Evolutionary conservation across 2,329 filamentous ascomycete genomes (phyloP).

Genomic region (Phyllachora maydis): DNA sequence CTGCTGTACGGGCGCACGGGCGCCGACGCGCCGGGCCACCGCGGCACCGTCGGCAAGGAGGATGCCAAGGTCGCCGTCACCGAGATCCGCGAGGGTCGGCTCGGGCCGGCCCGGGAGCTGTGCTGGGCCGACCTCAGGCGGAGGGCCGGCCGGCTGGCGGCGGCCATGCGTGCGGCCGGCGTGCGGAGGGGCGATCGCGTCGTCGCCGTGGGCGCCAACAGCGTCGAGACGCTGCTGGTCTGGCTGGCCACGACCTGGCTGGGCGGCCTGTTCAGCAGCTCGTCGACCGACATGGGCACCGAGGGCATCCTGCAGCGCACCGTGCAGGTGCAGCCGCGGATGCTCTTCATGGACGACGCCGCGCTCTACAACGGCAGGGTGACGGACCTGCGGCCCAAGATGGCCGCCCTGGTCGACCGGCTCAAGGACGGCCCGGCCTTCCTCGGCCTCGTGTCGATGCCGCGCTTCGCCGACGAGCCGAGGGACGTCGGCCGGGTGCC

Average conservation of each 20-base stretch:
- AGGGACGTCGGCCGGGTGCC: constrained; percentile 35
- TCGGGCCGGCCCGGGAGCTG: constrained; percentile 29
- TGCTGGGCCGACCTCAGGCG: constrained; percentile 47
- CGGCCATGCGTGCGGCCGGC: constrained; percentile 45
- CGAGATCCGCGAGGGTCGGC: constrained; percentile 48
- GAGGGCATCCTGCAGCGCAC: constrained; percentile 57
- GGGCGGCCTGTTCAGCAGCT: constrained; percentile 56
- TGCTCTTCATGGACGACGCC: constrained; percentile 67
- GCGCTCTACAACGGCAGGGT: constrained; percentile 63
- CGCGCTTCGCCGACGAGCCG: constrained; percentile 39
- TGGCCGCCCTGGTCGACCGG: constrained; percentile 41
- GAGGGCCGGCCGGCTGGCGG: constrained; percentile 35
- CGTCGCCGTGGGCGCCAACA: constrained; percentile 56
- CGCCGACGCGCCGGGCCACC: constrained; percentile 17
- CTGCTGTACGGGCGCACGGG: constrained; percentile 37
- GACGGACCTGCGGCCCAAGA: constrained; percentile 53
- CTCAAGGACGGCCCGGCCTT: constrained; percentile 42
- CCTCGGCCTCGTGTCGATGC: constrained; percentile 40
- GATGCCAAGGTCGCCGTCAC: constrained; percentile 51
- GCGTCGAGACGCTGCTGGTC: constrained; percentile 50
- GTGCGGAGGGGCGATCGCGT: constrained; percentile 53
- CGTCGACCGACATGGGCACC: constrained; percentile 67
- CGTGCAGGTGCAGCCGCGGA: constrained; percentile 52
- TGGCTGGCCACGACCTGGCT: constrained; percentile 50
- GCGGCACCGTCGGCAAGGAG: constrained; percentile 41